Evolutionary conservation across 164 flowering plant genomes (phyloP).

Genomic region (Kingdonia uniflora): DNA sequence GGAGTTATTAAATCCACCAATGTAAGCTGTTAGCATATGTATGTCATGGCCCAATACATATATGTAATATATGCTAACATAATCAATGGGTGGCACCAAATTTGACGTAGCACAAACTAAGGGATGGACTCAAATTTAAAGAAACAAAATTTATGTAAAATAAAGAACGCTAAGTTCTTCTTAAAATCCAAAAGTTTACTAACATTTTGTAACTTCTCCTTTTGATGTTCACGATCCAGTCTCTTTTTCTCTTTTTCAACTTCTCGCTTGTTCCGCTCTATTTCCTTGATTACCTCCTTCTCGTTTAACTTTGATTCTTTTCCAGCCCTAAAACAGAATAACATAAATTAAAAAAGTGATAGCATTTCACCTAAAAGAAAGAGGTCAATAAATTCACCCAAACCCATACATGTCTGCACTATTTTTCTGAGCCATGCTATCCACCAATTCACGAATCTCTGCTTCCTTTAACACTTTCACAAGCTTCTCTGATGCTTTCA

Average conservation of each 20-base stretch:
- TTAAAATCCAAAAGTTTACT: slow-evolving; percentile 1
- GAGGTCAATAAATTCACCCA: background rate
- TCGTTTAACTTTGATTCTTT: slow-evolving; percentile 58
- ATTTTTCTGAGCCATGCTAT: slow-evolving; percentile 40
- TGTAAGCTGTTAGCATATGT: no score
- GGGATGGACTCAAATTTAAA: no score
- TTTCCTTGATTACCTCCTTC: slow-evolving; percentile 42
- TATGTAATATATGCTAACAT: no score
- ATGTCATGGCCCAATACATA: no score
- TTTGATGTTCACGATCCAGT: slow-evolving; percentile 52
- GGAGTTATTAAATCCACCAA: no score
- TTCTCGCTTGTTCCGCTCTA: slow-evolving; percentile 60
- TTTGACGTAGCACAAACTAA: no score
- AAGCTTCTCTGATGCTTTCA: slow-evolving; percentile 64
- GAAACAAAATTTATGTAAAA: no score
- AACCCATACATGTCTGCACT: slow-evolving; percentile 47
- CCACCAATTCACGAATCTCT: slow-evolving; percentile 46
- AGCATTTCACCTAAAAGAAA: background rate
- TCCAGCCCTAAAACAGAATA: slow-evolving; percentile 40
- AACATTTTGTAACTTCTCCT: slow-evolving; percentile 42
- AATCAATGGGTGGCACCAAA: no score
- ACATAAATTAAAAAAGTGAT: background rate
- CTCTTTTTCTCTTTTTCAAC: slow-evolving; percentile 62
- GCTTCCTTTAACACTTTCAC: slow-evolving; percentile 45
- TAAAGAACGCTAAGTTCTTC: no score